These are phyloP conservation scores for Heracleum sosnowskyi DNA, from an alignment of 129 eudicot genomes.

Conservation along the genomic window DNA sequence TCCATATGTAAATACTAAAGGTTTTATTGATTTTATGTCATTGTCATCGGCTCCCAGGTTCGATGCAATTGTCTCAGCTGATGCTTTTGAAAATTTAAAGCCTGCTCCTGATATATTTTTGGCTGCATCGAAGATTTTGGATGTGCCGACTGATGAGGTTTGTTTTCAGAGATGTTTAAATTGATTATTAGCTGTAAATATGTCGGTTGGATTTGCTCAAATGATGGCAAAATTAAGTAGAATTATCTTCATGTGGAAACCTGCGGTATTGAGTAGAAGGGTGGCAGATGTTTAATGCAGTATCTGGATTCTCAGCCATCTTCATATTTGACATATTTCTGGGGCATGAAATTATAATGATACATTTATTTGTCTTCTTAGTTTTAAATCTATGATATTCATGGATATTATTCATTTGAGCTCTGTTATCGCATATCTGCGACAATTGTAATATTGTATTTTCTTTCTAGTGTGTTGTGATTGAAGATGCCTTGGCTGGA, in stretches of 20 bases:
- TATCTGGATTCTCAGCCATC: neutral
- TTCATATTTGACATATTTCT: neutral
- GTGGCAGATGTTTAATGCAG: neutral
- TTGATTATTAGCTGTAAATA: neutral
- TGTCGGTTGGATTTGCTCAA: neutral
- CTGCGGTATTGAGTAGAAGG: neutral
- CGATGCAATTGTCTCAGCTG: slow-evolving; percentile 98
- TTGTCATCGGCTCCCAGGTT: slow-evolving; percentile 54
- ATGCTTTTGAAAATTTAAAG: slow-evolving; percentile 91
- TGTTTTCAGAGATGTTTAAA: slow-evolving; percentile 8
- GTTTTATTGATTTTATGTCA: slow-evolving; percentile 6
- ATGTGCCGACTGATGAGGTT: slow-evolving; percentile 86
- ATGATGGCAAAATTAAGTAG: neutral
- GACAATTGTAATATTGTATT: neutral
- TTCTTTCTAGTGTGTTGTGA: slow-evolving; percentile 72
- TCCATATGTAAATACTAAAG: neutral
- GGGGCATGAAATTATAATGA: neutral
- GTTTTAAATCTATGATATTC: neutral
- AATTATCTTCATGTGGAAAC: neutral
- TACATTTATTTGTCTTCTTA: neutral
- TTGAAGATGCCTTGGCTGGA: slow-evolving; percentile 99
- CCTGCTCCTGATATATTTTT: slow-evolving; percentile 98
- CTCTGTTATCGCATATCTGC: neutral
- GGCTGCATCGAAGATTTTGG: slow-evolving; percentile 74
- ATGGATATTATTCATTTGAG: neutral